A percentile compares a stretch with the other conserved stretches of the same genome.
These are phyloP conservation scores for Lobosporangium transversale DNA, from an alignment of 192 early-diverging fungal species.

Conservation along the genomic window DNA sequence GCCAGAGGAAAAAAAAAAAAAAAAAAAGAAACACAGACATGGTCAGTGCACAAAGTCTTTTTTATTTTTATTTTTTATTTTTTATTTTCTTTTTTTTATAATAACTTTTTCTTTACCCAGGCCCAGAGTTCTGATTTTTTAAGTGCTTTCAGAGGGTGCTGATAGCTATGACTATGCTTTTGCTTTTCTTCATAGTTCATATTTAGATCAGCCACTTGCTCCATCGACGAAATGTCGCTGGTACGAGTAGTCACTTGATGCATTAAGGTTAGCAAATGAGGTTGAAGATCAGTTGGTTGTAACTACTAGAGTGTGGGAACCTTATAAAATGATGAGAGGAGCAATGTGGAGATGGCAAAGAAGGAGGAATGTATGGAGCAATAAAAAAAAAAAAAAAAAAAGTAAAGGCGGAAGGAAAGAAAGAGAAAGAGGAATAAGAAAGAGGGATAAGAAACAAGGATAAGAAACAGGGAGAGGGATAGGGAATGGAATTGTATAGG, in stretches of 20 bases:
- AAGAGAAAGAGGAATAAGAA: not conserved
- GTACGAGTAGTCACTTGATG: not conserved
- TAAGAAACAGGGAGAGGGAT: not conserved
- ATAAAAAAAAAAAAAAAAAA: not conserved
- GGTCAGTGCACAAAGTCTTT: not conserved
- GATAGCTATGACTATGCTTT: too few species aligned
- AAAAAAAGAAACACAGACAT: not conserved
- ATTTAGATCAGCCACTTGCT: constrained; percentile 15
- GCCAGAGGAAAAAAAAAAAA: not conserved
- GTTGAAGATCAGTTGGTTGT: not conserved
- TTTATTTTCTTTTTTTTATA: not conserved
- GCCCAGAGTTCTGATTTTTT: constrained; percentile 38
- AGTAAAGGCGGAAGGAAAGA: not conserved
- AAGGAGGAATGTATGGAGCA: not conserved
- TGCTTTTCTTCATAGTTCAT: constrained; percentile 31
- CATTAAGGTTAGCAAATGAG: not conserved
- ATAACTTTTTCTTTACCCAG: constrained; percentile 14
- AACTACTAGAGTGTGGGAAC: not conserved
- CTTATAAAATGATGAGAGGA: not conserved
- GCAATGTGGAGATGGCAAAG: not conserved
- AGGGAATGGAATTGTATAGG: too few species aligned
- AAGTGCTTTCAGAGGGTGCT: constrained; percentile 7
- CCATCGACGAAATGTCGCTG: not conserved
- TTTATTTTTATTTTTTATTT: not conserved
- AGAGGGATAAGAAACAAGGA: not conserved